Evolutionary conservation across 305 asterid genomes (phyloP), one percentile per base, ranked within the genome.

Genomic region (Petunia hybrid): DNA sequence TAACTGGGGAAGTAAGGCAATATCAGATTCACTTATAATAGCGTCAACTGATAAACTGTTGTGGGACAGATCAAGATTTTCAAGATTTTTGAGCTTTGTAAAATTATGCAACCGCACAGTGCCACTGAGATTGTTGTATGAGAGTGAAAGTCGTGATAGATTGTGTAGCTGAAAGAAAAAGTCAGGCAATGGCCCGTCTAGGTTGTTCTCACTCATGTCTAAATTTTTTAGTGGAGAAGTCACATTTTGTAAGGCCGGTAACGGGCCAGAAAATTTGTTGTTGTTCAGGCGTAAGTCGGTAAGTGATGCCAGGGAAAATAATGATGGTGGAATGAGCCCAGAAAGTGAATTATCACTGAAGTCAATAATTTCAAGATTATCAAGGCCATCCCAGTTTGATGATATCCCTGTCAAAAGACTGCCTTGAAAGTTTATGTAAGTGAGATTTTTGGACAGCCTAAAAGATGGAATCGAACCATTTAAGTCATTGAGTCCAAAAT

Each of bases 131-230:
- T 81, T 85, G 85, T 93, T 93, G 7, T 43, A 66, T 56, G 93
- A 67, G 8, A 91, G 88, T 1, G 73, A 61, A 36, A 93, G 89
- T 38, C 13, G 2, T 1, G 67, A 14, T 22, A 92, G 87, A 40
- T 87, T 82, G 39, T 68, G 60, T 56, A 91, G 77, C 8, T 84
- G 86, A 60, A 89, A 92, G 60, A 92, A 31, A 66, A 89, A 83
- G 8, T 16, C 42, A 48, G 95, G 94, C 1, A 93, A 31, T n/a
- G 89, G 82, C n/a, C 97, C 97, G 74, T 84, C 83, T 69, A 93
- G 55, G 8, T 57, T 77, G 84, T 93, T 93, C 56, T 59, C 9
- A 14, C 85, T 84, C 82, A 93, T 79, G 12, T 89, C 86, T 74
- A 92, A 87, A 35, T 0, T 31, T 64, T 42, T 88, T 6, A 85